phyloP scores from a whole-genome alignment of 345 rosid genomes.

The Acer campestre region DNA sequence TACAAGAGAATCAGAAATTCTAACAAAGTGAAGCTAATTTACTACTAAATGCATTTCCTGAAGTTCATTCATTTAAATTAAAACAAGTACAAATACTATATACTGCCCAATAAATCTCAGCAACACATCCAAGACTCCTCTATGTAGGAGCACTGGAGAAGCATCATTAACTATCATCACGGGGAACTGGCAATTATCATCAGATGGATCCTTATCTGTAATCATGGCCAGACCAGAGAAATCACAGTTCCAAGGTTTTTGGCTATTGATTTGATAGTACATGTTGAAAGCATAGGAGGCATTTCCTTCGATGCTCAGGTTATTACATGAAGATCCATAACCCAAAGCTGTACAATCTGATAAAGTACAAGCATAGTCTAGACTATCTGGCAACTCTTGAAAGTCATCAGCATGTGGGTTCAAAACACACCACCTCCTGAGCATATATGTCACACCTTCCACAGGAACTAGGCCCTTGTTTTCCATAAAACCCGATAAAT shows the following conservation, averaged over 20 bases:
- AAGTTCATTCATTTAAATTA: conserved; percentile 6
- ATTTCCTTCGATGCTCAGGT: conserved; percentile 55
- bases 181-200: conserved; percentile 62
- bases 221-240: conserved; percentile 61
- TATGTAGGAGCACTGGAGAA: conserved; percentile 21
- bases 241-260: conserved; percentile 67
- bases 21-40: background rate
- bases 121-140: conserved; percentile 18
- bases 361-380: conserved; percentile 67
- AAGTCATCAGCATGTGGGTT: conserved; percentile 41
- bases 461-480: conserved; percentile 49
- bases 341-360: conserved; percentile 82
- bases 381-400: conserved; percentile 41
- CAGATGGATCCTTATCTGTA: conserved; percentile 64
- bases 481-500: conserved; percentile 43
- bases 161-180: conserved; percentile 53
- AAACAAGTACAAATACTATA: conserved; percentile 22
- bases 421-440: conserved; percentile 65
- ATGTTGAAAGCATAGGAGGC: conserved; percentile 85
- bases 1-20: background rate
- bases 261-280: conserved; percentile 71
- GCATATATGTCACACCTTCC: conserved; percentile 56
- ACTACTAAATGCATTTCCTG: background rate
- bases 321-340: conserved; percentile 75
- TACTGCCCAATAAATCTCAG: conserved; percentile 14